phyloP scores from a whole-genome alignment of 306 rosid genomes.

The Malus sieversii region DNA sequence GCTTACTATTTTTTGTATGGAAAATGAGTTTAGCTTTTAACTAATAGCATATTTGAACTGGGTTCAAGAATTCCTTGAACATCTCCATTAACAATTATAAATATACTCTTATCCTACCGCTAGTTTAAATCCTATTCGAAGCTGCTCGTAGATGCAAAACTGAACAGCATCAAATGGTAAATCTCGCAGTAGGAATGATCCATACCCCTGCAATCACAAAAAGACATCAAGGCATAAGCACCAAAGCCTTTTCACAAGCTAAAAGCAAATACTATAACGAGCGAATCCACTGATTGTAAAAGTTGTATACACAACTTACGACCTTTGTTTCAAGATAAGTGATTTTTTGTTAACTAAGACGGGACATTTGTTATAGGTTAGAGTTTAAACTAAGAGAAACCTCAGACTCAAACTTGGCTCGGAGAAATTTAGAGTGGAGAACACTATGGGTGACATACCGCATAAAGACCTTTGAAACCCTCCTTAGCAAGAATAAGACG shows the following conservation, averaged over 20 bases:
- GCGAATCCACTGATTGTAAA: neutral
- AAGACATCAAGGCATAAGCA: neutral
- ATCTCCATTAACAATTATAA: constrained; percentile 5
- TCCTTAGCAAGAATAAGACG: constrained; percentile 30
- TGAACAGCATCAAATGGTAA: constrained; percentile 79
- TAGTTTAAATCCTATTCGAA: constrained; percentile 58
- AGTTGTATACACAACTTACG: neutral
- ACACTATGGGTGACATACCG: constrained; percentile 33
- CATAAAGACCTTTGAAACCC: constrained; percentile 61
- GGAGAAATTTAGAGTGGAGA: constrained; percentile 6
- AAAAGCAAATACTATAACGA: neutral
- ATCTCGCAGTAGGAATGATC: constrained; percentile 76
- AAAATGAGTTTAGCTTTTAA: neutral
- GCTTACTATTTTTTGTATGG: neutral
- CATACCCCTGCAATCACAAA: constrained; percentile 51
- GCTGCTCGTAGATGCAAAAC: constrained; percentile 79
- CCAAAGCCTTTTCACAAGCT: neutral
- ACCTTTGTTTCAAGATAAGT: neutral
- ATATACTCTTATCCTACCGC: constrained; percentile 37
- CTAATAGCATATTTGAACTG: neutral
- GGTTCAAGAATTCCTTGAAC: neutral
- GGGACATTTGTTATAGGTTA: neutral
- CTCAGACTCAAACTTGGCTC: neutral
- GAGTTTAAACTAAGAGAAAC: neutral
- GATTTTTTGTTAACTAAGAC: neutral